Base-by-base conservation (phyloP, 2,329 filamentous ascomycete genomes). In the Paraphoma sp. region DNA sequence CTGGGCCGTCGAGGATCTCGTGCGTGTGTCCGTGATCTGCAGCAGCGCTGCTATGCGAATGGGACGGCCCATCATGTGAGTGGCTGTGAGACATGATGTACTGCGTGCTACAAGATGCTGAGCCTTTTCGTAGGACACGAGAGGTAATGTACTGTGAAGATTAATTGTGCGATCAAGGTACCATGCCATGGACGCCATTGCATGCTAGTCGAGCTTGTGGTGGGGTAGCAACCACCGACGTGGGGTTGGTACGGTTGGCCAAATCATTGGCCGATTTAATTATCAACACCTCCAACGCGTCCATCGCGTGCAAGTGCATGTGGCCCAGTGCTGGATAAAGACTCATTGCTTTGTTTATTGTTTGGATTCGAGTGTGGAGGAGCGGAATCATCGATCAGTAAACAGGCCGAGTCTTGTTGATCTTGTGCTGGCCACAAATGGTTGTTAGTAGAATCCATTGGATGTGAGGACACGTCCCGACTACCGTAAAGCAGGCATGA, bases 1-100 rank as follows among this genome's bases (percentile, higher is more conserved):
- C 95, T 0, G 95, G 95, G 0, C 94, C 94, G 72, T 95, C 89
- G 65, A 97, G 89, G 71, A 98, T 93, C 82, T 98, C 95, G 77
- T 98, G 95, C 1, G 89, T 91, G 81, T 99, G 95, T 69, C 95
- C 95, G 77, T 98, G 95, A 72, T 94, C 90, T 42, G 82, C 83
- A 52, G 83, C 84, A 58, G 71, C 76, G 42, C 74, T 70, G 18
- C 51, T 54, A 53, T 79, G 76, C 54, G 84, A 82, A 73, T 86
- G 83, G 16, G 83, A 81, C 54, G 81, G 63, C 50, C 55, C 65
- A 12, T 74, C 71, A 56, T 75, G 72, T 48, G 71, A 71, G 58
- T 76, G 73, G 53, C 63, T 65, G 60, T 74, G 71, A 16, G 70
- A 73, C 71, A 74, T 74, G 31, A 9, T 59, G 51, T 9, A 29